A percentile compares a stretch with the other conserved stretches of the same genome.
These are phyloP conservation scores for Suhomyces coccinellae DNA, from an alignment of 1,139 yeast genomes.

Conservation along the genomic window DNA sequence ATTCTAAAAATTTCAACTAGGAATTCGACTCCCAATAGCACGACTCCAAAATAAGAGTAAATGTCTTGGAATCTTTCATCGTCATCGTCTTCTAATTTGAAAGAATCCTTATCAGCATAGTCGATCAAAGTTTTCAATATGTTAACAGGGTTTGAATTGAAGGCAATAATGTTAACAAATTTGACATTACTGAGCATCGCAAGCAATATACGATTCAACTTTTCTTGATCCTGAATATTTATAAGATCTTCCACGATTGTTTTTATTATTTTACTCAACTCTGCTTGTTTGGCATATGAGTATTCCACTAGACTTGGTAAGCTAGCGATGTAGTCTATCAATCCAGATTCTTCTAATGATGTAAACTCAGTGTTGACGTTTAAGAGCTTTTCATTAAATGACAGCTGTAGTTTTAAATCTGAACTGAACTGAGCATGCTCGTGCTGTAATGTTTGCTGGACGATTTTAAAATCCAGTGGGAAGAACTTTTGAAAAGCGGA, in stretches of 20 bases:
- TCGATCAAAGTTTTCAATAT: constrained; percentile 32
- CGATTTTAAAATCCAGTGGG: constrained; percentile 35
- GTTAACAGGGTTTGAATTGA: constrained; percentile 25
- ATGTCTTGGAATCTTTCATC: constrained; percentile 65
- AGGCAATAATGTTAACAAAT: constrained; percentile 44
- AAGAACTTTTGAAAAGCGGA: constrained; percentile 47
- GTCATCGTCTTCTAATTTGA: constrained; percentile 46
- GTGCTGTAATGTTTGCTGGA: constrained; percentile 21
- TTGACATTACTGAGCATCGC: constrained; percentile 43
- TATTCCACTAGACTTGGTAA: constrained; percentile 34
- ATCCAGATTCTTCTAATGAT: constrained; percentile 51
- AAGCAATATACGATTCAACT: constrained; percentile 50
- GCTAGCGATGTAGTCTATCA: constrained; percentile 36
- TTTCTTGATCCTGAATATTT: constrained; percentile 39
- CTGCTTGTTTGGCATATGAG: constrained; percentile 40
- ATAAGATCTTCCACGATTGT: constrained; percentile 42
- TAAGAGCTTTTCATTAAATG: constrained; percentile 37
- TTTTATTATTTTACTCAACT: constrained; percentile 36
- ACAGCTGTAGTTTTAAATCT: constrained; percentile 11
- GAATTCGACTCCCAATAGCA: constrained; percentile 51
- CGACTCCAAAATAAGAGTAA: constrained; percentile 66
- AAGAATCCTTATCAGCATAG: constrained; percentile 36
- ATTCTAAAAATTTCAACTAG: constrained; percentile 48
- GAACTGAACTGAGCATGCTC: constrained; percentile 13
- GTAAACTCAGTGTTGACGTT: constrained; percentile 55